Evolutionary conservation across 352 stramenopile genomes (phyloP).

Genomic region (Ophiocytium majus): DNA sequence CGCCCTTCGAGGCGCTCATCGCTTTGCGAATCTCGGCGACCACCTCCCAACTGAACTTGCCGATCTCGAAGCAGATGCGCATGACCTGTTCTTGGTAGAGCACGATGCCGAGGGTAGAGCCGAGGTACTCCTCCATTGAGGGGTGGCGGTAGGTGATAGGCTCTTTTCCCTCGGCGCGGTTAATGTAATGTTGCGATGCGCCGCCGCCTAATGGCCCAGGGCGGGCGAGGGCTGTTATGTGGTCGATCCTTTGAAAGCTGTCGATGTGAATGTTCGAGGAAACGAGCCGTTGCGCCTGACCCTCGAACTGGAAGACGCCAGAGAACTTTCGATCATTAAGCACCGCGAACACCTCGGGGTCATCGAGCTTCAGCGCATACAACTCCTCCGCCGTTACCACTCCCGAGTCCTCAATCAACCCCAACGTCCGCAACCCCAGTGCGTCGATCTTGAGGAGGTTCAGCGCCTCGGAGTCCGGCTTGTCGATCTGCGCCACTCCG

Average conservation of each 20-base stretch:
- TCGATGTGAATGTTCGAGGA: not conserved
- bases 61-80: not conserved
- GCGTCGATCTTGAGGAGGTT: not conserved
- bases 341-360: not conserved
- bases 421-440: not conserved
- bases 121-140: not conserved
- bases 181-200: not conserved
- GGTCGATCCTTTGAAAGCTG: not conserved
- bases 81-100: constrained; percentile 5
- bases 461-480: not conserved
- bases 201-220: not conserved
- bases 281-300: not conserved
- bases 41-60: not conserved
- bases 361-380: constrained; percentile 1
- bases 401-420: not conserved
- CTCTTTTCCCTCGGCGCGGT: not conserved
- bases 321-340: too few species aligned
- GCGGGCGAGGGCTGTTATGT: not conserved
- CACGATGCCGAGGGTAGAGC: not conserved
- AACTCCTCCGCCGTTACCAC: too few species aligned
- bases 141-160: not conserved
- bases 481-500: not conserved
- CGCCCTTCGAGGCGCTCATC: too few species aligned
- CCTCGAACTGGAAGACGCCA: not conserved
- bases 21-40: not conserved